A percentile compares a stretch with the other conserved stretches of the same genome.
Conservation (phyloP, 495 filamentous ascomycete genomes). For the Neurospora pannonica region DNA sequence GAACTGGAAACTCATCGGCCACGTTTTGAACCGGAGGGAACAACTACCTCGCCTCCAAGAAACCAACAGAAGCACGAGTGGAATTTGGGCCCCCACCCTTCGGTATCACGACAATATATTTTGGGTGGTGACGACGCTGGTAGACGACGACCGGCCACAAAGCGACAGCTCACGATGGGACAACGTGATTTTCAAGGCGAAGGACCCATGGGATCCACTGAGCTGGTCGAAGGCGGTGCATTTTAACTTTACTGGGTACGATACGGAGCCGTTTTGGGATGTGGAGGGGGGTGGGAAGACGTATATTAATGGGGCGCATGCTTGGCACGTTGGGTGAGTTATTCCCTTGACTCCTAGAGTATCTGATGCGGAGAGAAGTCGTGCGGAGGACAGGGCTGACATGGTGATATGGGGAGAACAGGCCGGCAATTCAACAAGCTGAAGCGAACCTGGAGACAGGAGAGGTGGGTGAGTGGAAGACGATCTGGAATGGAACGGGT, state of each 20-base stretch:
- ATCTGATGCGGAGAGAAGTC: not conserved
- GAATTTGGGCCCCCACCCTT: conserved; percentile 35
- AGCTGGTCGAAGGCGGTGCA: conserved; percentile 32
- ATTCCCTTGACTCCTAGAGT: not conserved
- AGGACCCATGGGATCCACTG: conserved; percentile 22
- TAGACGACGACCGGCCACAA: conserved; percentile 28
- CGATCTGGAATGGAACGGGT: conserved; percentile 36
- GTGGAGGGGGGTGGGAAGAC: conserved; percentile 30
- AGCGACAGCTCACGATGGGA: conserved; percentile 31
- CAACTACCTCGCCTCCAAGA: conserved; percentile 21
- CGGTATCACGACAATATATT: conserved; percentile 29
- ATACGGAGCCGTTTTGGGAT: conserved; percentile 41
- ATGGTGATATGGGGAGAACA: conserved; percentile 2
- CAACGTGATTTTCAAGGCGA: conserved; percentile 33
- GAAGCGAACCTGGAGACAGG: conserved; percentile 31
- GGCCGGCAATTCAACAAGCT: conserved; percentile 30
- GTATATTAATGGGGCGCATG: conserved; percentile 37
- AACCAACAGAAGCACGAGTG: conserved; percentile 27
- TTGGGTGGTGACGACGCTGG: conserved; percentile 34
- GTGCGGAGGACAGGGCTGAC: too few relatives aligned
- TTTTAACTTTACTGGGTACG: conserved; percentile 35
- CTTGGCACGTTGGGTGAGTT: conserved; percentile 32
- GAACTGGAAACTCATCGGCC: conserved; percentile 42
- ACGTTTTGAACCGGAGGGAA: conserved; percentile 22
- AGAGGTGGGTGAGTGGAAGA: conserved; percentile 25